Evolutionary conservation across 176 grass and related monocot species (phyloP), one percentile per base, ranked within the genome.

Genomic region (Olyra latifolia): DNA sequence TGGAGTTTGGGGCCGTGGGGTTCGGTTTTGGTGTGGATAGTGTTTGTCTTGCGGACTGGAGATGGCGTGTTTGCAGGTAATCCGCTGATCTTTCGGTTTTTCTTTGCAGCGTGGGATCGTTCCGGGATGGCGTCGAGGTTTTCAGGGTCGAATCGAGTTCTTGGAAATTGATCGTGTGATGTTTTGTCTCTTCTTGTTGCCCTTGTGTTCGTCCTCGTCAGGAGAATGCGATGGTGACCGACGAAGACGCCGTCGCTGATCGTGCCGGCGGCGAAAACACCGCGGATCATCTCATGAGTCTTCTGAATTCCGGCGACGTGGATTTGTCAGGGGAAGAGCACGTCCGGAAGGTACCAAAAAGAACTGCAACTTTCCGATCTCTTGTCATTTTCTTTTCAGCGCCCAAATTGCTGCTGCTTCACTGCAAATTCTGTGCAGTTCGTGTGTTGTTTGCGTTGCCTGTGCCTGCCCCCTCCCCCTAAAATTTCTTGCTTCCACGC

Each of bases 311-410:
- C 62, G 49, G 69, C 54, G 84, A 86, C 57, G 81, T 87, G 82
- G 82, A 88, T 71, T 72, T 87, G 24, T 84, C 66, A 38, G 86
- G 77, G 68, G 85, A 87, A 57, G 90, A 89, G 52, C 82, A 48
- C 47, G 14, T 80, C 3, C 89, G 63, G 3, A 98, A 94, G 92
- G 92, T 97, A 92, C 47, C 32, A 4, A 35, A 35, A 1, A n/a
- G 44, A 27, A 23, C 54, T 0, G 1, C 49, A 25, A 29, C 25
- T 42, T 30, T 0, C 12, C 60, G 2, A 15, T 2, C 29, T 40
- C 50, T 72, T 52, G 10, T 8, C 10, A 4, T 14, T 14, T 25
- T 30, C 30, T 63, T 22, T 49, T 16, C 23, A 3, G 44, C 17
- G 0, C 72, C 63, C 38, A 32, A 39, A 50, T n/a, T 19, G 5